These are phyloP conservation scores for Phytophthora macrochlamydospora DNA, from an alignment of 352 stramenopile species.

Conservation along the genomic window DNA sequence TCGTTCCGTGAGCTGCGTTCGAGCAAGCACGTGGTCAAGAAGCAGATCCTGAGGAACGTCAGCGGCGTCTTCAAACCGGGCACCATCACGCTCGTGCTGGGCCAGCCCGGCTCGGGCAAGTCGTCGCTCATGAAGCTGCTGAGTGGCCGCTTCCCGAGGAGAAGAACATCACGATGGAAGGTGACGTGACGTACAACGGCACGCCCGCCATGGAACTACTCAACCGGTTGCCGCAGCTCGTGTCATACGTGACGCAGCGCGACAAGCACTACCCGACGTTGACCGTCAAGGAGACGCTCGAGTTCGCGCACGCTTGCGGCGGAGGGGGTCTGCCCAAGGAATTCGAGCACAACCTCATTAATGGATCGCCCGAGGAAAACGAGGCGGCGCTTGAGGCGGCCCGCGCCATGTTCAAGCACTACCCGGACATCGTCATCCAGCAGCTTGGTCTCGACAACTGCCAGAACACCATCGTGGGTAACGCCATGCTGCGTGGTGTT, in stretches of 20 bases:
- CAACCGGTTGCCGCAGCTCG: neutral
- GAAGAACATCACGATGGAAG: neutral
- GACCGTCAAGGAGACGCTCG: neutral
- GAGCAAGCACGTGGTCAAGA: neutral
- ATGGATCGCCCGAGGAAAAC: neutral
- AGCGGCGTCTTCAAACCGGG: neutral
- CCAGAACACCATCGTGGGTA: constrained; percentile 61
- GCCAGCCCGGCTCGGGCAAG: neutral
- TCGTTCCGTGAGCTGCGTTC: neutral
- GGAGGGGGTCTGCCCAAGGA: neutral
- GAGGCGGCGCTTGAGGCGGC: neutral
- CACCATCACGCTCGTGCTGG: neutral
- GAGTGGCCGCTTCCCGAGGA: neutral
- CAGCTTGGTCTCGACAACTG: constrained; percentile 23
- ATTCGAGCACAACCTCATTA: neutral
- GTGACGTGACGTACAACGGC: neutral
- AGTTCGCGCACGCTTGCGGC: neutral
- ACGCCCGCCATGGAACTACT: neutral
- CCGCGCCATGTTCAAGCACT: neutral
- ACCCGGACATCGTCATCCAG: neutral
- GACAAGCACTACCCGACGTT: neutral
- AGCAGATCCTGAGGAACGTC: neutral
- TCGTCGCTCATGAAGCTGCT: neutral
- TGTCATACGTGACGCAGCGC: neutral
- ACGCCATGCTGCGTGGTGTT: constrained; percentile 62